These are phyloP conservation scores for Russula lepida DNA, from an alignment of 768 basidiomycete genomes.

Conservation along the genomic window DNA sequence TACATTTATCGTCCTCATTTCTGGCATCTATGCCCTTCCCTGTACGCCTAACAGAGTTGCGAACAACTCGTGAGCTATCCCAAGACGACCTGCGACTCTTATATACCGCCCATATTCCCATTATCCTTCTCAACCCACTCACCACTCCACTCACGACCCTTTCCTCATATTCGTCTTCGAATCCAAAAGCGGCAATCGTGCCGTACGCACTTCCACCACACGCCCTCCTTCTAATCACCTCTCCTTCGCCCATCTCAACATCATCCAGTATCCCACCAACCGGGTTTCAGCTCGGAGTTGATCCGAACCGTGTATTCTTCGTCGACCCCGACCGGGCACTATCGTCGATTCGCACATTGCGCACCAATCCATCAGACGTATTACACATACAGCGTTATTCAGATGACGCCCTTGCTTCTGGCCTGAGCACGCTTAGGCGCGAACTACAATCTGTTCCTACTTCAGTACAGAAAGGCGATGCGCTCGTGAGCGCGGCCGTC, in stretches of 20 bases:
- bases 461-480: conserved; percentile 6
- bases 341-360: conserved; percentile 42
- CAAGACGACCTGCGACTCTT: conserved; percentile 18
- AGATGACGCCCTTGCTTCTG: conserved; percentile 49
- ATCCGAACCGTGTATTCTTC: conserved; percentile 31
- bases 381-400: conserved; percentile 56
- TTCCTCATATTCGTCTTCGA: conserved; percentile 24
- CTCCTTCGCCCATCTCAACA: conserved; percentile 20
- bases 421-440: conserved; percentile 19
- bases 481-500: background rate
- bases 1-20: conserved; percentile 13
- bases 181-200: conserved; percentile 13
- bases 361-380: conserved; percentile 37
- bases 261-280: conserved; percentile 25
- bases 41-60: conserved; percentile 25
- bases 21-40: conserved; percentile 13
- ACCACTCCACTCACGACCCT: conserved; percentile 36
- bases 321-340: conserved; percentile 55
- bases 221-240: conserved; percentile 26
- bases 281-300: conserved; percentile 17
- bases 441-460: conserved; percentile 7
- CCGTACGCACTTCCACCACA: conserved; percentile 25
- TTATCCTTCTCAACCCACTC: conserved; percentile 56
- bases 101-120: conserved; percentile 47
- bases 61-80: conserved; percentile 7